Percentiles rank a stretch among this genome's conserved stretches.
Conservation (phyloP, 1,284 basidiomycete species). For the Sanghuangporus sanghuang region DNA sequence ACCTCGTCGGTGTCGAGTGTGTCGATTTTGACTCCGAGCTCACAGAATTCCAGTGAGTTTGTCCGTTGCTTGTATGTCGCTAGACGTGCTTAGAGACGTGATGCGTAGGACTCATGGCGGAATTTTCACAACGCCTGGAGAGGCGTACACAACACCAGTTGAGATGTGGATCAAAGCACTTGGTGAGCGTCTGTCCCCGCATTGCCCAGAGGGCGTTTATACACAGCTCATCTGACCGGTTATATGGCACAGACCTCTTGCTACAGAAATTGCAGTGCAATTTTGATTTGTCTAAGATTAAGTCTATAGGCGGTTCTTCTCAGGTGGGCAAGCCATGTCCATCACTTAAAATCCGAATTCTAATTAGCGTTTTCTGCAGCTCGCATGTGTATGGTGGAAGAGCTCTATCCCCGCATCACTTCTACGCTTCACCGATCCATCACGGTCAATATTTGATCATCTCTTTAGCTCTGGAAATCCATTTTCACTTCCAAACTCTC, state of each 20-base stretch:
- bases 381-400: constrained; percentile 81
- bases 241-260: constrained; percentile 50
- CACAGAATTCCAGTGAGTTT: constrained; percentile 71
- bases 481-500: constrained; percentile 71
- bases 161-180: constrained; percentile 84
- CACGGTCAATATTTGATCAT: constrained; percentile 58
- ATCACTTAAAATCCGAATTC: not conserved
- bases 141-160: constrained; percentile 77
- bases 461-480: constrained; percentile 48
- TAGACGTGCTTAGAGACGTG: not conserved
- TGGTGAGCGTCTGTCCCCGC: constrained; percentile 45
- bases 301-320: constrained; percentile 67
- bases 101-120: constrained; percentile 67
- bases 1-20: constrained; percentile 71
- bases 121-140: constrained; percentile 78
- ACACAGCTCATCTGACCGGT: constrained; percentile 17
- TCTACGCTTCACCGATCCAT: constrained; percentile 60
- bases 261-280: constrained; percentile 67
- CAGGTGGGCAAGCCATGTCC: constrained; percentile 39
- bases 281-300: constrained; percentile 62
- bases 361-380: constrained; percentile 33
- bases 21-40: constrained; percentile 78
- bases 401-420: constrained; percentile 49
- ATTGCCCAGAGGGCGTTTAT: constrained; percentile 23
- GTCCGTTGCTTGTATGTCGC: not conserved